Evolutionary conservation across 2,329 filamentous ascomycete species (phyloP).

Genomic region (Lachnellula hyalina): DNA sequence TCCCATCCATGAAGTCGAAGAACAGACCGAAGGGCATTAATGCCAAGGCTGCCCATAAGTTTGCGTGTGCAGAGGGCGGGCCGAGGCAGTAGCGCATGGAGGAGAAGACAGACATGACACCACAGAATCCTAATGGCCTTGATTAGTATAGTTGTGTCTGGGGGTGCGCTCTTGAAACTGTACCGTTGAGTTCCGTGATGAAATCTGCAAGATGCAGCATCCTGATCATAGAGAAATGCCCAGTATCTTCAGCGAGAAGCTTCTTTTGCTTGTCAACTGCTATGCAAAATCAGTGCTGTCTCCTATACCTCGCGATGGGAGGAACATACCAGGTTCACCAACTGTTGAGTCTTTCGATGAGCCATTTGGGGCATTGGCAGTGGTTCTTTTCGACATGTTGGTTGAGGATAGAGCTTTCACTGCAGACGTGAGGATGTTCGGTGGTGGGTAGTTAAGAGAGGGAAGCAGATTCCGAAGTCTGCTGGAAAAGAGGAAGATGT

Average conservation of each 20-base stretch:
- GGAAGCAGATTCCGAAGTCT: neutral
- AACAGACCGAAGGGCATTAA: slow-evolving; percentile 92
- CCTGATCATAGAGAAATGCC: slow-evolving; percentile 66
- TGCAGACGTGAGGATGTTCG: neutral
- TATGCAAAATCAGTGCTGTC: slow-evolving; percentile 30
- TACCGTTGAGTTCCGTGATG: slow-evolving; percentile 78
- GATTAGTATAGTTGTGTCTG: neutral
- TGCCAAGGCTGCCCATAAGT: slow-evolving; percentile 75
- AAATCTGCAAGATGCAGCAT: slow-evolving; percentile 76
- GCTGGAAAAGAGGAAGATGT: no score
- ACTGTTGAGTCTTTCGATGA: slow-evolving; percentile 38
- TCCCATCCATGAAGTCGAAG: slow-evolving; percentile 97
- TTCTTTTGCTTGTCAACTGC: slow-evolving; percentile 71
- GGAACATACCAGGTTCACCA: slow-evolving; percentile 39
- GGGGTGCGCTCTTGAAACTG: slow-evolving; percentile 5
- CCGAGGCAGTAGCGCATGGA: slow-evolving; percentile 89
- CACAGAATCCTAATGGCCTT: slow-evolving; percentile 61
- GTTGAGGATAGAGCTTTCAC: neutral
- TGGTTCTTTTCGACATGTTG: slow-evolving; percentile 60
- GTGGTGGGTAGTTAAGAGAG: neutral
- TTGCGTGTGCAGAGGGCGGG: slow-evolving; percentile 56
- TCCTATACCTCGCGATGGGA: neutral
- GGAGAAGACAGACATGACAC: slow-evolving; percentile 92
- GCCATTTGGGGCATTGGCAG: slow-evolving; percentile 44
- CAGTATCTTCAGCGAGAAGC: slow-evolving; percentile 62